Conservation (phyloP, 768 basidiomycete species). For the Podaxis sp. region DNA sequence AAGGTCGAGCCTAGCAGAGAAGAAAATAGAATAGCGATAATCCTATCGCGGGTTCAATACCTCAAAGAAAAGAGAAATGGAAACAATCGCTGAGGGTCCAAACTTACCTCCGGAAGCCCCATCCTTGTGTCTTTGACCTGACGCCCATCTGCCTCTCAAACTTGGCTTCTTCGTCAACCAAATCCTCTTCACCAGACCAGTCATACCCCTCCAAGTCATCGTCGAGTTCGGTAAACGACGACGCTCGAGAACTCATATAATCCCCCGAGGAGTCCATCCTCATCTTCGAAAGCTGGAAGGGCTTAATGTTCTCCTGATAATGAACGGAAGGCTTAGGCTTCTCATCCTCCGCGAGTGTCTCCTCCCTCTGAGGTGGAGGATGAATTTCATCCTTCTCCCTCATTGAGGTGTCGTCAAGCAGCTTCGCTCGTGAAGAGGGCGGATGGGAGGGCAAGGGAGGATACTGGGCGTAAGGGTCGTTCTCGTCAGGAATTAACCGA, state of each 20-base stretch:
- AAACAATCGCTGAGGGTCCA: background rate
- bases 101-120: conserved; percentile 54
- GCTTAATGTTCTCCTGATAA: conserved; percentile 45
- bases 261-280: conserved; percentile 31
- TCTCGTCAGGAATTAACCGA: conserved; percentile 22
- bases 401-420: conserved; percentile 1
- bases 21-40: conserved; percentile 64
- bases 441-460: conserved; percentile 29
- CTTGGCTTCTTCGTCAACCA: conserved; percentile 68
- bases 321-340: conserved; percentile 38
- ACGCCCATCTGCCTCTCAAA: conserved; percentile 62
- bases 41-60: conserved; percentile 31
- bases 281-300: conserved; percentile 18
- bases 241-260: conserved; percentile 28
- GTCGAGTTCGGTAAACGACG: conserved; percentile 54
- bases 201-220: conserved; percentile 66
- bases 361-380: conserved; percentile 13
- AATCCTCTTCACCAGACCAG: conserved; percentile 79
- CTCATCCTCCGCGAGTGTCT: conserved; percentile 21
- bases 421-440: conserved; percentile 13
- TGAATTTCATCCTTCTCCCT: conserved; percentile 13
- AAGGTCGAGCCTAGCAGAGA: conserved; percentile 72
- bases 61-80: background rate
- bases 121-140: conserved; percentile 42
- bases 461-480: conserved; percentile 16